Evolutionary conservation across 169 alveolate species (phyloP), one percentile per base, ranked within the genome.

Genomic region (Plasmodium blacklocki): DNA sequence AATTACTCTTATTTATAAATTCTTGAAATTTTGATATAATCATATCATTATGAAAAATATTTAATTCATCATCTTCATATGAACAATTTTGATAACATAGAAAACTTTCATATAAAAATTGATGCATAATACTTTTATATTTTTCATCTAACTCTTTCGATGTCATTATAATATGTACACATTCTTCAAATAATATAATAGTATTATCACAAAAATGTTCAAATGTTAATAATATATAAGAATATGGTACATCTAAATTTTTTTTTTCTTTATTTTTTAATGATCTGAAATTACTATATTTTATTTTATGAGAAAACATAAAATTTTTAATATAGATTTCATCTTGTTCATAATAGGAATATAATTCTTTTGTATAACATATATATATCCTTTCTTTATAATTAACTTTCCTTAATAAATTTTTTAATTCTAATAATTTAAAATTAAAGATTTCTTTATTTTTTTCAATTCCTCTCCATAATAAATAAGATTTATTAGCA

Each of bases 391-490:
- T 72, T 72, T 49, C 83, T 19, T 49, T 72, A 59, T 47, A 72
- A 45, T 72, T 50, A n/a, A 19, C 11, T 21, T 39, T 15, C 11
- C 21, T 43, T 49, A 72, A 49, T 39, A 72, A 39, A 50, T 59
- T 72, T 72, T 15, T 21, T 39, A 72, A 9, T 49, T 72, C 83
- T 18, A 54, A 59, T 9, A 72, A 72, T 72, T 72, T 72, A 72
- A 47, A 72, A 72, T 72, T 72, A 72, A 72, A 72, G 39, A 47
- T 15, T 72, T 72, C 83, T 21, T 15, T 72, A 4, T 72, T 72
- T 12, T 47, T n/a, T 49, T 72, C 83, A 7, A 72, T 72, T 14
- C 83, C 83, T 72, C 83, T 72, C 83, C 83, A 72, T 14, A 72
- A 45, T 59, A 72, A 47, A 47, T 72, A 72, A 32, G 83, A 72